These are phyloP conservation scores for Penicillium mononematosum DNA, from an alignment of 495 filamentous ascomycete genomes.

Conservation along the genomic window DNA sequence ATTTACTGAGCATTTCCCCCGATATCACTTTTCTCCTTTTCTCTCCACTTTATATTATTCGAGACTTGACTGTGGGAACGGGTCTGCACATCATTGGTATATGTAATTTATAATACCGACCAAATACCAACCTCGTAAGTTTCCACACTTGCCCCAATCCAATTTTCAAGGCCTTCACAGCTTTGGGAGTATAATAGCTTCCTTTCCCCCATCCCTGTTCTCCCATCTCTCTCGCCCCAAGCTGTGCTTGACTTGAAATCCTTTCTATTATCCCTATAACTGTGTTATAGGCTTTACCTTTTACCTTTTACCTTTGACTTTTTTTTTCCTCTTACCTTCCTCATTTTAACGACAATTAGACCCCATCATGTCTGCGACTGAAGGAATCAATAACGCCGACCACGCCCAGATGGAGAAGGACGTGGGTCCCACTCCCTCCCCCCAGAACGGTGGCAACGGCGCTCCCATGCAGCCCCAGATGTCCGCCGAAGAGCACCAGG, in stretches of 20 bases:
- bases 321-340: conserved; percentile 17
- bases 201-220: conserved; percentile 20
- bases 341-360: conserved; percentile 8
- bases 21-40: not conserved
- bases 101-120: conserved; percentile 1
- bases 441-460: conserved; percentile 15
- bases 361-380: conserved; percentile 33
- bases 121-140: conserved; percentile 15
- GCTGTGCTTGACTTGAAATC: conserved; percentile 21
- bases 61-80: conserved; percentile 22
- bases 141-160: conserved; percentile 10
- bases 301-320: conserved; percentile 21
- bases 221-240: conserved; percentile 29
- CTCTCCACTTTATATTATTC: conserved; percentile 8
- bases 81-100: conserved; percentile 30
- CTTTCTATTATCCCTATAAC: conserved; percentile 19
- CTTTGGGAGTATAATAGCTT: conserved; percentile 23
- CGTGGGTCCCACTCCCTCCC: conserved; percentile 13
- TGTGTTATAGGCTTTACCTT: conserved; percentile 25
- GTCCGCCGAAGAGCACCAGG: conserved; percentile 48
- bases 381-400: conserved; percentile 23
- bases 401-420: conserved; percentile 40
- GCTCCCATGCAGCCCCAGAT: conserved; percentile 33
- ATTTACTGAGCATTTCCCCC: not conserved
- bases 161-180: not conserved